A percentile compares a stretch with the other conserved stretches of the same genome.
phyloP scores from a whole-genome alignment of 495 filamentous ascomycete genomes.

The Durotheca rogersii region DNA sequence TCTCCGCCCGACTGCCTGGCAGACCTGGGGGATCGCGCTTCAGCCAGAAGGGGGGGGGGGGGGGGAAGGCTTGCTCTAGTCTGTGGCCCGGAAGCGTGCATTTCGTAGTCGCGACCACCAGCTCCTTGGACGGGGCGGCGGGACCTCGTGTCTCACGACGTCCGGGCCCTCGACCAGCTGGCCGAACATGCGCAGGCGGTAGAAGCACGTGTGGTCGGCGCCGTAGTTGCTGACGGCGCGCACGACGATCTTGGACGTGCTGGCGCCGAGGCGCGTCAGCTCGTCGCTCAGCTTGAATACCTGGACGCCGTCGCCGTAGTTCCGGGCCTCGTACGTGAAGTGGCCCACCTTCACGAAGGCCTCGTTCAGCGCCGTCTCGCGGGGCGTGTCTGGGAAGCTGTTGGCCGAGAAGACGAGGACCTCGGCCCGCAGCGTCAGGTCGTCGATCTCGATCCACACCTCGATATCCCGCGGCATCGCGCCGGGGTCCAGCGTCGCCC shows the following conservation, averaged over 20 bases:
- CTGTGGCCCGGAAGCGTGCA: too few species aligned
- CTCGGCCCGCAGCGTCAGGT: constrained; percentile 32
- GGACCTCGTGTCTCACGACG: constrained; percentile 4
- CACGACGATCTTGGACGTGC: constrained; percentile 48
- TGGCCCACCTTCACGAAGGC: constrained; percentile 53
- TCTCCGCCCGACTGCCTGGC: too few species aligned
- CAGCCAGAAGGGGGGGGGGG: too few species aligned
- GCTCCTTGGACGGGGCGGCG: too few species aligned
- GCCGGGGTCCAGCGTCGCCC: constrained; percentile 53
- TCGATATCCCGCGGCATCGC: constrained; percentile 62
- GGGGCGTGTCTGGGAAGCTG: constrained; percentile 28
- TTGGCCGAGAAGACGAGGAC: constrained; percentile 34
- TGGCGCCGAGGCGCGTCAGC: constrained; percentile 36
- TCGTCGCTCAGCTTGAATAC: constrained; percentile 49
- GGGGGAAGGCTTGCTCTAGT: too few species aligned
- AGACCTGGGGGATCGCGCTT: too few species aligned
- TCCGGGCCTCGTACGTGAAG: constrained; percentile 52
- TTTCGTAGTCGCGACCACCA: too few species aligned
- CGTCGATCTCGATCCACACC: constrained; percentile 54
- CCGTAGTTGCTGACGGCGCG: constrained; percentile 58
- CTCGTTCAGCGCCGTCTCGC: constrained; percentile 24
- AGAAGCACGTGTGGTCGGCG: constrained; percentile 61
- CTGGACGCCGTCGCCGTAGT: constrained; percentile 48
- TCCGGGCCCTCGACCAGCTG: constrained; percentile 32
- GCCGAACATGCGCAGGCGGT: constrained; percentile 58